Evolutionary conservation across 148 eudicot genomes (phyloP), one percentile per base, ranked within the genome.

Genomic region (Silene conica): DNA sequence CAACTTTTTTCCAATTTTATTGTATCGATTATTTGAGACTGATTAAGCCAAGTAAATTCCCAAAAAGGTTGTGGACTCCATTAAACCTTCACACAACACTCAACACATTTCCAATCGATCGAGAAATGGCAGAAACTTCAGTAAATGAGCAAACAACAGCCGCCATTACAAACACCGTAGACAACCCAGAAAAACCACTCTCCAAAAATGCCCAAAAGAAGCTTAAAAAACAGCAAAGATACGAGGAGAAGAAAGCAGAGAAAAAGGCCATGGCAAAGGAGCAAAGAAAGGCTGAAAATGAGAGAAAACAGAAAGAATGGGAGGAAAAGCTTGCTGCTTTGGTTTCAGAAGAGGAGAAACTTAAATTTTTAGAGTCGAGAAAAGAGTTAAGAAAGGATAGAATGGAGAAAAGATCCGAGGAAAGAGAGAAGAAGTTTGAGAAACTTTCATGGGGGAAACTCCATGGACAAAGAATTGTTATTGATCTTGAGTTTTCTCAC

Each of bases 151-250:
- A 48, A n/a, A 11, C 61, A n/a, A 26, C 56, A 43, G 52, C 70
- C 10, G 52, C 69, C 38, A 4, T 38, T 45, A 12, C 25, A n/a
- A 3, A 14, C n/a, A n/a, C n/a, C n/a, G n/a, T n/a, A 26, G 69
- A 20, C 28, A 45, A 67, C 58, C 58, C 64, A 63, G 22, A 38
- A 13, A 68, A 74, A 63, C 43, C 81, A 3, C 50, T 94, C 5
- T 94, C 97, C 2, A 94, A 89, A 70, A 83, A 57, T 3, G 97
- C 97, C 5, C 88, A 91, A 78, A 94, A 91, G 87, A 90, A 77
- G 83, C 78, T 87, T 8, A 21, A 84, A 3, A 94, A 91, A 74
- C 90, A 87, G 71, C 84, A 89, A 67, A 77, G 70, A 60, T 87
- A 65, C 80, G 90, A 88, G 59, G 90, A 80, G 6, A 94, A 91